A percentile compares a stretch with the other conserved stretches of the same genome.
These are phyloP conservation scores for Metschnikowia amazonensis DNA, from an alignment of 805 yeast genomes.

Conservation along the genomic window DNA sequence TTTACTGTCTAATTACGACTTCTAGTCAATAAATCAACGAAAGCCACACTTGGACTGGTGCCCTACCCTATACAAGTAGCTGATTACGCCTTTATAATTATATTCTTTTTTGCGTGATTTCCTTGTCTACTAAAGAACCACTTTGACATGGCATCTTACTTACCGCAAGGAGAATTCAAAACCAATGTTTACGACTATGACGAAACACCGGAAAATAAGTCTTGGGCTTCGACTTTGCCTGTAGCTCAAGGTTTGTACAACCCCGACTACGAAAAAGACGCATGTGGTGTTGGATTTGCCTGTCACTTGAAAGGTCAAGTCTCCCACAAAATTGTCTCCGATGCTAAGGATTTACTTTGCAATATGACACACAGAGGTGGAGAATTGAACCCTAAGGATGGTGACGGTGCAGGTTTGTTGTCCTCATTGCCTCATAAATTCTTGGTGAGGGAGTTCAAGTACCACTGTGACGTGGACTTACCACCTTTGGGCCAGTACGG, in stretches of 20 bases:
- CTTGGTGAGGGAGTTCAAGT: conserved; percentile 77
- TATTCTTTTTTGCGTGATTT: conserved; percentile 1
- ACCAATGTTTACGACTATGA: conserved; percentile 59
- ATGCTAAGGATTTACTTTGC: conserved; percentile 81
- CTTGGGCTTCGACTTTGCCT: conserved; percentile 93
- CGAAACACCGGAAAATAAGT: conserved; percentile 70
- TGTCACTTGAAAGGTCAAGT: conserved; percentile 86
- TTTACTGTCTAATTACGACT: neutral
- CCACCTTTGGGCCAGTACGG: conserved; percentile 89
- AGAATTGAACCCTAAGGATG: conserved; percentile 94
- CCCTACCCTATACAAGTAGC: conserved; percentile 2
- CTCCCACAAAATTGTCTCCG: conserved; percentile 90
- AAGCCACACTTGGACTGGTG: neutral
- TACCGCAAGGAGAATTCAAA: conserved; percentile 37
- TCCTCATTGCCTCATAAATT: conserved; percentile 88
- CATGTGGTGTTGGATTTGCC: conserved; percentile 98
- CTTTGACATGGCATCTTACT: conserved; percentile 24
- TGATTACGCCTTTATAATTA: neutral
- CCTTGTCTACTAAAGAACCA: conserved; percentile 1
- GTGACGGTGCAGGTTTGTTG: conserved; percentile 98
- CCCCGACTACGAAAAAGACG: conserved; percentile 92
- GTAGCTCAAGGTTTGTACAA: conserved; percentile 84
- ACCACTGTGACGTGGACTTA: conserved; percentile 59
- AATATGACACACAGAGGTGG: conserved; percentile 99
- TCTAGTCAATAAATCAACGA: neutral